A percentile compares a stretch with the other conserved stretches of the same genome.
Conservation (phyloP, 331 rosid genomes). For the Quercus tomentella region DNA sequence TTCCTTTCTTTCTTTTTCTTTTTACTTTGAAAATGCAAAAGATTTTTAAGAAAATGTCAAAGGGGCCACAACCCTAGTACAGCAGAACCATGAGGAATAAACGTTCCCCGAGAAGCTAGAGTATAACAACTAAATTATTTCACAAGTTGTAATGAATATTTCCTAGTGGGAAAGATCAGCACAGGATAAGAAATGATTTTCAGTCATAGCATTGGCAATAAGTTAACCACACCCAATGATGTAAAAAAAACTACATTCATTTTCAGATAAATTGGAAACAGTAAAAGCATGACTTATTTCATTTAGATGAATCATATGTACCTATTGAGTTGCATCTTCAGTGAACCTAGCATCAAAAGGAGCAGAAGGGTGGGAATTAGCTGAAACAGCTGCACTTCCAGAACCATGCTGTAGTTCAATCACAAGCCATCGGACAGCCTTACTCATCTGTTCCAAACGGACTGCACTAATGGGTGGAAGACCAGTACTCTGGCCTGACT, state of each 20-base stretch:
- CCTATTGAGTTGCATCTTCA: constrained; percentile 48
- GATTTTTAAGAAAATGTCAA: neutral
- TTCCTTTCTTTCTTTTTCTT: no score
- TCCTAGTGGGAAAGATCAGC: neutral
- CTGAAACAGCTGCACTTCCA: constrained; percentile 56
- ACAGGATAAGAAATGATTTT: neutral
- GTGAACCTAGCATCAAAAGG: constrained; percentile 63
- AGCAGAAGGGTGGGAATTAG: constrained; percentile 63
- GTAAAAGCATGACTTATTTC: neutral
- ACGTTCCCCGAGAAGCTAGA: neutral
- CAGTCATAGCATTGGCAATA: neutral
- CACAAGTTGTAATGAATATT: neutral
- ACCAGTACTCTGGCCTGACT: constrained; percentile 54
- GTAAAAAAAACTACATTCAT: neutral
- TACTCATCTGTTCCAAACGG: constrained; percentile 89
- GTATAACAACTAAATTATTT: no score
- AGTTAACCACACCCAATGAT: neutral
- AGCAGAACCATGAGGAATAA: neutral
- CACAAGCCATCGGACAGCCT: constrained; percentile 83
- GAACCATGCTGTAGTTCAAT: constrained; percentile 81
- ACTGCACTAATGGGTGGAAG: constrained; percentile 85
- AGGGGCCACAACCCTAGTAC: neutral
- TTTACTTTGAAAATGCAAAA: no score
- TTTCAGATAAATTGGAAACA: neutral
- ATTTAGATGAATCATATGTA: neutral